Evolutionary conservation across 441 rosid genomes (phyloP), one percentile per base, ranked within the genome.

Genomic region (Aleurites moluccanus): DNA sequence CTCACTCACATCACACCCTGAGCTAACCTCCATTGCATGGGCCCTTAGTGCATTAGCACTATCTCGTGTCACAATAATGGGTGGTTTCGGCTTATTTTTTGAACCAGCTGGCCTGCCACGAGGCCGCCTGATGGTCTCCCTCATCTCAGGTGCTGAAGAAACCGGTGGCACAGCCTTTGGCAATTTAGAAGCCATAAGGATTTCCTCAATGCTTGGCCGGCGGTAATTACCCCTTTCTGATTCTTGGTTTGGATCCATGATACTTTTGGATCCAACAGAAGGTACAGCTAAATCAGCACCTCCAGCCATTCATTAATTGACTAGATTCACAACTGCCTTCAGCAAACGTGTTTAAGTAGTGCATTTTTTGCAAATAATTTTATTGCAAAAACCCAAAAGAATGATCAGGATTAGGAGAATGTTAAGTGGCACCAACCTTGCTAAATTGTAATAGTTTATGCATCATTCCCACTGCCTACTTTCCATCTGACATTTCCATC

Each of bases 21-120:
- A 89, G 57, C 93, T 92, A 6, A 94, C 89, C 79, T 94, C 99
- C 15, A 94, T 89, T 81, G 91, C 93, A 84, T 94, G 99, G 49
- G 97, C 97, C 38, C 96, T 86, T 10, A 94, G 92, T 21, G 95
- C 88, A 89, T 89, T 91, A 47, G 97, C 97, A 69, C 97, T 92
- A 81, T 94, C 98, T 45, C 91, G 82, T 0, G 97, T 87, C 76
- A 91, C 87, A 20, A 94, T 91, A 28, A 92, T 93, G 0, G 98
- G 97, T 2, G 98, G 97, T 67, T 91, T 94, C 0, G 97, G 92
- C 74, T 89, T 94, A 83, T 91, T 94, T 78, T 94, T 94, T 1
- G 98, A 94, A n/a, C 99, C 99, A 0, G 97, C 88, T 0, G 98
- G 99, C 30, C 98, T 88, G 35, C 98, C 98, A 38, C 97, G 90